These are phyloP conservation scores for Plicaturopsis crispa DNA, from an alignment of 768 basidiomycete genomes.

Conservation along the genomic window DNA sequence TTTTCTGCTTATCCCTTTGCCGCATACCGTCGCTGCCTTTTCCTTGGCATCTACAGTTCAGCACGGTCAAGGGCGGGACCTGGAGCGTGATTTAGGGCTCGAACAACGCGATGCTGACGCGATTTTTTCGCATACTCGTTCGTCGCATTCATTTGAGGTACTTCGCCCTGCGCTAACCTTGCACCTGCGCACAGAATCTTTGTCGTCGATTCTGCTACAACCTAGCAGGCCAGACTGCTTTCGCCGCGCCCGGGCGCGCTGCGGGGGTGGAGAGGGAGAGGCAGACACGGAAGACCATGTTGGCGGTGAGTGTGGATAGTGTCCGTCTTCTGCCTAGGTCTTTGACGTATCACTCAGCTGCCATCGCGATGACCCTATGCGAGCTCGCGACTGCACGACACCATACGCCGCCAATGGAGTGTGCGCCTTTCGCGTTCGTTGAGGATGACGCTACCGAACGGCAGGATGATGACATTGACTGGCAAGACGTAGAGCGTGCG, in stretches of 20 bases:
- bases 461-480: constrained; percentile 4
- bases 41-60: too few species aligned
- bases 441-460: constrained; percentile 11
- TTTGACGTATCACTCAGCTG: constrained; percentile 32
- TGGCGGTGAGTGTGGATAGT: constrained; percentile 31
- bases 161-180: too few species aligned
- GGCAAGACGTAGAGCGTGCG: too few species aligned
- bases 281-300: constrained; percentile 53
- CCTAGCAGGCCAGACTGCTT: constrained; percentile 54
- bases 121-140: too few species aligned
- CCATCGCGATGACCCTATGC: constrained; percentile 73
- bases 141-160: too few species aligned
- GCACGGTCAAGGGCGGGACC: too few species aligned
- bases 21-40: too few species aligned
- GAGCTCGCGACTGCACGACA: constrained; percentile 71
- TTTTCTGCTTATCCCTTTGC: too few species aligned
- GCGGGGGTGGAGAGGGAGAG: constrained; percentile 39
- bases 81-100: too few species aligned
- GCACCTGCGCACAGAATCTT: too few species aligned
- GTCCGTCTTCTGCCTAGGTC: not conserved
- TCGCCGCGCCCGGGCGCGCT: constrained; percentile 39
- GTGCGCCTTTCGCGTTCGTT: constrained; percentile 27
- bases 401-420: constrained; percentile 63
- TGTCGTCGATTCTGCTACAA: not conserved
- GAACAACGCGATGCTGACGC: too few species aligned